A percentile compares a stretch with the other conserved stretches of the same genome.
These are phyloP conservation scores for Jimgerdemannia lactiflua DNA, from an alignment of 192 early-diverging fungal species.

Conservation along the genomic window DNA sequence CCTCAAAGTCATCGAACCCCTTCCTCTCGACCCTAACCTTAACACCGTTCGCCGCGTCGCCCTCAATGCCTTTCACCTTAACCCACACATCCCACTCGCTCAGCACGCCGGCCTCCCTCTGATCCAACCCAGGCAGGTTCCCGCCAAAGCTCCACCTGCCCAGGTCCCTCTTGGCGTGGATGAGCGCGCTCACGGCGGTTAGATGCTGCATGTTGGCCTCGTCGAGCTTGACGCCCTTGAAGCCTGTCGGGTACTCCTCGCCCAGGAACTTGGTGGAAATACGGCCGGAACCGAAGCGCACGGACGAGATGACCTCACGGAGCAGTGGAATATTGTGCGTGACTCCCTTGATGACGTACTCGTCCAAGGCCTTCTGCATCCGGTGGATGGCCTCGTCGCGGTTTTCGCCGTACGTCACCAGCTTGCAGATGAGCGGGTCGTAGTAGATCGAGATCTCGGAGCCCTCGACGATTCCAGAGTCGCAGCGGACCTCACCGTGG, in stretches of 20 bases:
- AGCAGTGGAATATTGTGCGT: constrained; percentile 94
- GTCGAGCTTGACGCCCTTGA: constrained; percentile 72
- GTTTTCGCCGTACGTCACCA: constrained; percentile 78
- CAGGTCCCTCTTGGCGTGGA: constrained; percentile 66
- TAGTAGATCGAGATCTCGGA: constrained; percentile 95
- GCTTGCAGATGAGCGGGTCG: constrained; percentile 95
- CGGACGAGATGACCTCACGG: constrained; percentile 77
- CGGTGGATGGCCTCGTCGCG: constrained; percentile 70
- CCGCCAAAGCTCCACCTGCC: constrained; percentile 56
- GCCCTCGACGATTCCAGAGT: constrained; percentile 90
- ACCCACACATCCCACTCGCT: constrained; percentile 51
- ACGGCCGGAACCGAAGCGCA: constrained; percentile 69
- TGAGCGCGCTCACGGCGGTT: constrained; percentile 57
- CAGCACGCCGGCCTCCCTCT: constrained; percentile 30
- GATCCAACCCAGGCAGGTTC: background rate
- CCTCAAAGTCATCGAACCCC: constrained; percentile 42
- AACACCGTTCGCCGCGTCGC: constrained; percentile 34
- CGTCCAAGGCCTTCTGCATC: constrained; percentile 86
- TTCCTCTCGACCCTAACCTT: constrained; percentile 43
- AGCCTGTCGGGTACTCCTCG: constrained; percentile 86
- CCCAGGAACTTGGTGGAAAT: constrained; percentile 85
- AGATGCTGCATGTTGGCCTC: constrained; percentile 50
- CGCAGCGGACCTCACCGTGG: constrained; percentile 75
- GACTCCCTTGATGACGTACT: constrained; percentile 91
- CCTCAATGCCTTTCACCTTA: constrained; percentile 33